These are phyloP conservation scores for Cadophora luteo-olivacea DNA, from an alignment of 2,329 filamentous ascomycete species.

Conservation along the genomic window DNA sequence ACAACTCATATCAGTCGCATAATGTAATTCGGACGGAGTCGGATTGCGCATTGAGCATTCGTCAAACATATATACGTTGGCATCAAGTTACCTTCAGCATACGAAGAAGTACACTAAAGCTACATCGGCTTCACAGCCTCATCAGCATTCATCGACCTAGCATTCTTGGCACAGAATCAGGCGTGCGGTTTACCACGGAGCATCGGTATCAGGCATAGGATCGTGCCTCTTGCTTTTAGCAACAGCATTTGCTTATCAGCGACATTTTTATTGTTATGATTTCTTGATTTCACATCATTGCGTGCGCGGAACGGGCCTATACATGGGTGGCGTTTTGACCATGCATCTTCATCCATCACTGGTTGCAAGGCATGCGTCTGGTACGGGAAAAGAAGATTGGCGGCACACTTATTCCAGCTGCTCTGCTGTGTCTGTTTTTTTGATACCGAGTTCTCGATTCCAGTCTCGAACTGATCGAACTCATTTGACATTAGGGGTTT, in stretches of 20 bases:
- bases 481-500: constrained; percentile 26
- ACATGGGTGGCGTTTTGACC: constrained; percentile 39
- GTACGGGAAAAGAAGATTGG: constrained; percentile 34
- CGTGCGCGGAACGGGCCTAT: constrained; percentile 33
- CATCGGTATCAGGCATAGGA: constrained; percentile 35
- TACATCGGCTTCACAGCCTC: constrained; percentile 43
- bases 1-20: constrained; percentile 35
- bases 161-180: constrained; percentile 40
- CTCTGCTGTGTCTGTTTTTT: constrained; percentile 26
- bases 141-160: constrained; percentile 41
- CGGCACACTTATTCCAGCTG: constrained; percentile 20
- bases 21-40: constrained; percentile 35
- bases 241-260: constrained; percentile 36
- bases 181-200: constrained; percentile 31
- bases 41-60: constrained; percentile 34
- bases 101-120: constrained; percentile 34
- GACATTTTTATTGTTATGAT: constrained; percentile 30
- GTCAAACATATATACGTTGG: constrained; percentile 39
- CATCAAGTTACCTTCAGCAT: constrained; percentile 33
- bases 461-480: constrained; percentile 17
- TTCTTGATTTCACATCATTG: constrained; percentile 36
- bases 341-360: constrained; percentile 17
- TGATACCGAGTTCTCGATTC: constrained; percentile 31
- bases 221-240: constrained; percentile 37
- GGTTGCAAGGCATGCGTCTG: constrained; percentile 23